Evolutionary conservation across 108 stramenopile genomes (phyloP), one percentile per base, ranked within the genome.

Genomic region (Nitzschia inconspicua): DNA sequence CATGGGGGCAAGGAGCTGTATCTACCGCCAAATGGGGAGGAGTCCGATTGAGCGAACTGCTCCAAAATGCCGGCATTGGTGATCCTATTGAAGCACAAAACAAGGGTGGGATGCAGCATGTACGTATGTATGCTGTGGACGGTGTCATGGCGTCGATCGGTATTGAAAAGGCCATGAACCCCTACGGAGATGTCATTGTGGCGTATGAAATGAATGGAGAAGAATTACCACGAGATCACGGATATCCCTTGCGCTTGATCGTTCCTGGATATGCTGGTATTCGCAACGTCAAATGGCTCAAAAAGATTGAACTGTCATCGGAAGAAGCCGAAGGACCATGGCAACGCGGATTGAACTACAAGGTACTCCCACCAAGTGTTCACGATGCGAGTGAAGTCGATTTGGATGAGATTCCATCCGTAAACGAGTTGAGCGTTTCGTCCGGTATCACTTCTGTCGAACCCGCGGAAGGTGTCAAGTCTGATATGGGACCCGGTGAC

Each of bases 161-260:
- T 16, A 70, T 89, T 52, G 64, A 74, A 57, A 96, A 96, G 72
- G 97, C 96, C 5, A 56, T 83, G 20, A 79, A 74, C 58, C 85
- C 86, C 11, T 83, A 78, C 52, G 95, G 95, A 4, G 97, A 99
- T 68, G 88, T 84, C n/a, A 70, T 99, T 42, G 47, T 99, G 31
- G 94, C 91, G 25, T 95, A 94, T 60, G 95, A 95, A 76, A 98
- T 99, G 98, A 98, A 99, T 66, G 97, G 78, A 3, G 79, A 86
- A 54, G 78, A 76, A 4, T 53, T 98, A 14, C 87, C 94, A 36
- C 78, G 95, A 3, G 96, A 98, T 55, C 98, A 99, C 76, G 98
- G 98, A 24, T 94, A 62, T 53, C 98, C 98, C 16, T 65, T 99
- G 11, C 80, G 98, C 14, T 73, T 81, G n/a, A 86, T 99, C 50